Base-by-base conservation (phyloP, 2,329 filamentous ascomycete genomes). In the Colletotrichum sp. region DNA sequence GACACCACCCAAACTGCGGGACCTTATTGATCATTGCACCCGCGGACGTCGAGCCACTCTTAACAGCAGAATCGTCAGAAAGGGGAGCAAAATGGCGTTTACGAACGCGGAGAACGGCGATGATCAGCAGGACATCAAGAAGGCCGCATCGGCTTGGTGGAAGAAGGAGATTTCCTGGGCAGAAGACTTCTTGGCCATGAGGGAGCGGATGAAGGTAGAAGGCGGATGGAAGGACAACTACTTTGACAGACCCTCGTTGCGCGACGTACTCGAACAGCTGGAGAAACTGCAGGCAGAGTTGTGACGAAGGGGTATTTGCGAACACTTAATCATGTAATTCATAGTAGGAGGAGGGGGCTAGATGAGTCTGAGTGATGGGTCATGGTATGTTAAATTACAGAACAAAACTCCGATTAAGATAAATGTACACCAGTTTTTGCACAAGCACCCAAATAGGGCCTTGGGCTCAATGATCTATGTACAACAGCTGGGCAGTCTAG, bases 21-120 rank as follows among this genome's bases (percentile, higher is more conserved):
- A 77, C 8, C 83, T 91, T 58, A 88, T 91, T 68, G 85, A 89
- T 74, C 81, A 82, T 27, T 91, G 89, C 76, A 91, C 89, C 1
- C 80, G 82, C 18, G 89, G 89, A 21, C 83, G 86, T 66, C 83
- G 86, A 59, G 77, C 80, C 2, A 84, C 84, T 8, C 81, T 91
- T 66, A 86, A 85, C 76, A 84, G 79, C 55, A 75, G 84, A 64
- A 83, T 90, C 38, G 82, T 85, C 31, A 83, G 89, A 43, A 82
- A 83, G 66, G 83, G 84, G 1, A 87, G 87, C 77, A 83, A 82
- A 71, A 82, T 91, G 8, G 82, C 89, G 3, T 79, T 90, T 65
- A 82, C 84, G 13, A 77, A 80, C 47, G 78, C 78, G 9, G 79
- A 81, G 57, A 78, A 77, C 16, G 78, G 78, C 15, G 83, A 83